Conservation (phyloP, 106 monocot species). For the Agapanthus africanus region DNA sequence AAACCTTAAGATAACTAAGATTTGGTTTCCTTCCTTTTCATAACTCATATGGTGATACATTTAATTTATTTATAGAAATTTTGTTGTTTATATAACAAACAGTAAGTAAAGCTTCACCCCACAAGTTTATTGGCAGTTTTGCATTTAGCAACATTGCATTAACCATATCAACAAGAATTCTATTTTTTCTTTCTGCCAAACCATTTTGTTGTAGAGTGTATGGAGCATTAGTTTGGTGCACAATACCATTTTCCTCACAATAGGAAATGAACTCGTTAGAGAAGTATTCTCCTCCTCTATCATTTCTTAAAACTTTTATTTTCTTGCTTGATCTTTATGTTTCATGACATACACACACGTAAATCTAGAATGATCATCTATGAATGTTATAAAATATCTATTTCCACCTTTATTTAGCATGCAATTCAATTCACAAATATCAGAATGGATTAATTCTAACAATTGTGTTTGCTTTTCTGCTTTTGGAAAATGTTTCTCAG, state of each 20-base stretch:
- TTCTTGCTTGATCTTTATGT: no score
- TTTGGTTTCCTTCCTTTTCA: conserved; percentile 8
- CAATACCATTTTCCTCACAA: background rate
- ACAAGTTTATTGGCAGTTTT: background rate
- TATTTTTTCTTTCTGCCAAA: background rate
- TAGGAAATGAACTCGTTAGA: background rate
- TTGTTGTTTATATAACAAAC: conserved; percentile 2
- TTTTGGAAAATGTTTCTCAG: no score
- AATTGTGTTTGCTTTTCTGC: no score
- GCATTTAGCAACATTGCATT: background rate
- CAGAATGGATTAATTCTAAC: no score
- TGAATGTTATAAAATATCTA: no score
- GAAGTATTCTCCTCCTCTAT: background rate
- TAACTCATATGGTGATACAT: conserved; percentile 5
- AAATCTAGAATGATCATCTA: no score
- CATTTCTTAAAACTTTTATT: background rate
- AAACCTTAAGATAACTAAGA: background rate
- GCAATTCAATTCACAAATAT: no score
- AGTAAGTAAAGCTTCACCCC: background rate
- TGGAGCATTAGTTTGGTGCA: background rate
- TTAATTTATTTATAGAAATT: background rate
- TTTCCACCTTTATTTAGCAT: no score
- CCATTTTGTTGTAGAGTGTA: background rate
- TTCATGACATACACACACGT: no score
- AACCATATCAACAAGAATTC: background rate